phyloP scores from a whole-genome alignment of 2,329 filamentous ascomycete genomes.

The Hypoxylon sp. region DNA sequence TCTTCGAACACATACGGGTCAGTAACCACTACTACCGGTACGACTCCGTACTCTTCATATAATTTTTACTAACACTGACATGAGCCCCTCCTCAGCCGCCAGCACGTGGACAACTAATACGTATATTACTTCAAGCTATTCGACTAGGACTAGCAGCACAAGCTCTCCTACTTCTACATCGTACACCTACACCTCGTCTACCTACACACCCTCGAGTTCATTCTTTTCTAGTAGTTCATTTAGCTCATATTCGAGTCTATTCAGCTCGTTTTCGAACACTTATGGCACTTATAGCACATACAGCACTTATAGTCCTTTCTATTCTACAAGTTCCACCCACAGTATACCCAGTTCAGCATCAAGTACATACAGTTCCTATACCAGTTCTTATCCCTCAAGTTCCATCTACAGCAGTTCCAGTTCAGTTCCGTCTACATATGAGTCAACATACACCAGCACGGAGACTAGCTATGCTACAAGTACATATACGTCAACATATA shows the following conservation, averaged over 20 bases:
- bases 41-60: conserved; percentile 36
- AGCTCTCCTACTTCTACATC: not conserved
- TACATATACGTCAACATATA: conserved; percentile 9
- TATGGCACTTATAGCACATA: conserved; percentile 11
- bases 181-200: not conserved
- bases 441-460: conserved; percentile 6
- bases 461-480: not conserved
- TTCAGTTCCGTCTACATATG: not conserved
- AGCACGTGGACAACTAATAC: conserved; percentile 18
- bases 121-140: conserved; percentile 5
- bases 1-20: conserved; percentile 30
- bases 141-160: not conserved
- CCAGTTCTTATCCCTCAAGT: not conserved
- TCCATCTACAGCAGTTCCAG: conserved; percentile 2
- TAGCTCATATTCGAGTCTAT: not conserved
- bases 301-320: conserved; percentile 2
- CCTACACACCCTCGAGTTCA: not conserved
- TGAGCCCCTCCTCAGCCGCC: conserved; percentile 33
- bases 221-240: not conserved
- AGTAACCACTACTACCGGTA: conserved; percentile 35
- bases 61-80: conserved; percentile 38
- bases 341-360: conserved; percentile 1
- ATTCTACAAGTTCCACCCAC: conserved; percentile 2
- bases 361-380: conserved; percentile 1
- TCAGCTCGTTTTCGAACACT: conserved; percentile 7